Base-by-base conservation (phyloP, 1,139 yeast genomes). In the Saccharomyces hybrid region DNA sequence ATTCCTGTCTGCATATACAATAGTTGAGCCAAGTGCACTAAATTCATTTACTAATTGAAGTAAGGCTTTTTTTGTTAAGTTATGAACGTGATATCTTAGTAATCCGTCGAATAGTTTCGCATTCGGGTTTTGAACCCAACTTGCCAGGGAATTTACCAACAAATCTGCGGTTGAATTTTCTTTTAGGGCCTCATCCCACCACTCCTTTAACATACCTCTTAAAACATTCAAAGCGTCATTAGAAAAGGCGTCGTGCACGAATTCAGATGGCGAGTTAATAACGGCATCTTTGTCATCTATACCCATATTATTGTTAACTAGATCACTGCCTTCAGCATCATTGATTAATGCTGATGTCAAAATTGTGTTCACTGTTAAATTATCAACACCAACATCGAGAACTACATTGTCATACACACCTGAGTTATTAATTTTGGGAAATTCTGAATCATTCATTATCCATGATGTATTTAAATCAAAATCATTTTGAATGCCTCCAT, bases 131-230 rank as follows among this genome's bases (percentile, higher is more conserved):
- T 89, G 89, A 25, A 90, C 88, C 99, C 99, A 93, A 3, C 85
- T 77, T 2, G 89, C 87, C 67, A 93, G 83, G 46, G 84, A 80
- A 63, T 88, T 88, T 63, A 93, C 86, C 80, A 93, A 80, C 1
- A 88, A 75, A 68, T 93, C 99, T 0, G 97, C 97, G 60, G 84
- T 83, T 8, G 75, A 65, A 60, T 86, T 80, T 57, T 82, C 82
- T 32, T 77, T 75, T 54, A 88, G 73, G 0, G 97, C 98, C 65
- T 84, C 88, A 66, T 89, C 95, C 97, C 98, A 93, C 97, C 97
- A 89, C 47, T 79, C 83, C 63, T 86, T 88, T 7, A 95, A 86
- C 80, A 93, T 75, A 3, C 78, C 70, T 65, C 95, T 80, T 57
- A 95, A 76, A 0, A 86, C 85, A 14, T 77, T 70, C 57, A 93